Evolutionary conservation across 768 basidiomycete species (phyloP).

Genomic region (Vishniacozyma victoriae): DNA sequence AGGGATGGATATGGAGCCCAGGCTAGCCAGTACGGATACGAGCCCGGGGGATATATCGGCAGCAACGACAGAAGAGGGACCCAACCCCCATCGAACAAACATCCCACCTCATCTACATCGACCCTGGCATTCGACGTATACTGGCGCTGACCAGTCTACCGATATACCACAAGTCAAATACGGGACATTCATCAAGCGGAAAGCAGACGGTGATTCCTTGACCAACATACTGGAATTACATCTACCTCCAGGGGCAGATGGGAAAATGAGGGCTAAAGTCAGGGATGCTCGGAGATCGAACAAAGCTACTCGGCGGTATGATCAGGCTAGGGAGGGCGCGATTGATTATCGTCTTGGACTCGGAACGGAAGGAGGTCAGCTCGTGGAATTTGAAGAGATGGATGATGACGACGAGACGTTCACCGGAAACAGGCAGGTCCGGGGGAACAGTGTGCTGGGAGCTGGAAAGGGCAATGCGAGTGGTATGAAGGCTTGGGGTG

Average conservation of each 20-base stretch:
- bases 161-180: conserved; percentile 34
- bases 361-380: neutral
- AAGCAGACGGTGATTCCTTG: conserved; percentile 20
- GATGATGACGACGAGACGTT: conserved; percentile 26
- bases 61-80: neutral
- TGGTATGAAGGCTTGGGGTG: conserved; percentile 67
- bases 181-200: conserved; percentile 37
- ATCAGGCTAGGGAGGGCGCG: conserved; percentile 63
- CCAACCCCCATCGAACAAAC: conserved; percentile 28
- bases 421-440: conserved; percentile 48
- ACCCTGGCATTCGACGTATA: conserved; percentile 42
- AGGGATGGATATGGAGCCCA: conserved; percentile 49
- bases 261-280: conserved; percentile 33
- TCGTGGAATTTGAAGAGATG: conserved; percentile 32
- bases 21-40: conserved; percentile 28
- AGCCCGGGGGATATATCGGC: neutral
- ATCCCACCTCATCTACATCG: conserved; percentile 41
- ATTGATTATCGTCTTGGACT: conserved; percentile 68
- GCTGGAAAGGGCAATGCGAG: conserved; percentile 50
- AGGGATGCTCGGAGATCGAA: conserved; percentile 54
- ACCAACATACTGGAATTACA: conserved; percentile 35
- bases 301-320: conserved; percentile 56
- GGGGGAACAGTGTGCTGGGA: conserved; percentile 38
- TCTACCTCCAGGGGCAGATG: conserved; percentile 36
- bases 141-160: conserved; percentile 11